These are phyloP conservation scores for Taxillus chinensis DNA, from an alignment of 164 flowering plant genomes.

Conservation along the genomic window DNA sequence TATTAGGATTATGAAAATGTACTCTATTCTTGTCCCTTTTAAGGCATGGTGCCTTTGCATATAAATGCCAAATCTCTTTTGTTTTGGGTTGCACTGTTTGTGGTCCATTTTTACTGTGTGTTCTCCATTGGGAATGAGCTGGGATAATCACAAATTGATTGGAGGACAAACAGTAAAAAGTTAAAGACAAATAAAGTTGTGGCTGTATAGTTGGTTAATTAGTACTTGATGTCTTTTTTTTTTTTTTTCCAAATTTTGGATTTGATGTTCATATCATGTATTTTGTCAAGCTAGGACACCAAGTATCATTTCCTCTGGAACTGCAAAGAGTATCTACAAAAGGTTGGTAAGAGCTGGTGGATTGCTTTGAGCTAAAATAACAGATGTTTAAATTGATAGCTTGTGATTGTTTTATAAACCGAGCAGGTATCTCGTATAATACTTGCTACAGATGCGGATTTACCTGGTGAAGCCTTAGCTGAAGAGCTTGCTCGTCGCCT, in stretches of 20 bases:
- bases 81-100: no score
- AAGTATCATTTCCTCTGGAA: constrained; percentile 87
- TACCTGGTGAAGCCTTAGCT: constrained; percentile 84
- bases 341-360: constrained; percentile 33
- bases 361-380: not conserved
- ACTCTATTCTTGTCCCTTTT: no score
- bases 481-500: constrained; percentile 97
- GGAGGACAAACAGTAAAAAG: not conserved
- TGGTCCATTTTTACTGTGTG: no score
- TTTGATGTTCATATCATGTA: constrained; percentile 16
- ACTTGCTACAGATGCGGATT: constrained; percentile 84
- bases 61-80: no score
- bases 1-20: no score
- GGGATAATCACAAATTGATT: no score
- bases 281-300: constrained; percentile 66
- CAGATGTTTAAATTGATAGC: not conserved
- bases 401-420: not conserved
- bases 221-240: not conserved
- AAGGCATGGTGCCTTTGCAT: no score
- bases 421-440: constrained; percentile 76
- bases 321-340: constrained; percentile 67
- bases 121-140: no score
- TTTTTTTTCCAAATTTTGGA: not conserved
- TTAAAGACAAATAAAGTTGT: not conserved
- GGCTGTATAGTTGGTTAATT: not conserved